A percentile compares a stretch with the other conserved stretches of the same genome.
Evolutionary conservation across 768 basidiomycete species (phyloP).

Genomic region (Lactarius psammicola): DNA sequence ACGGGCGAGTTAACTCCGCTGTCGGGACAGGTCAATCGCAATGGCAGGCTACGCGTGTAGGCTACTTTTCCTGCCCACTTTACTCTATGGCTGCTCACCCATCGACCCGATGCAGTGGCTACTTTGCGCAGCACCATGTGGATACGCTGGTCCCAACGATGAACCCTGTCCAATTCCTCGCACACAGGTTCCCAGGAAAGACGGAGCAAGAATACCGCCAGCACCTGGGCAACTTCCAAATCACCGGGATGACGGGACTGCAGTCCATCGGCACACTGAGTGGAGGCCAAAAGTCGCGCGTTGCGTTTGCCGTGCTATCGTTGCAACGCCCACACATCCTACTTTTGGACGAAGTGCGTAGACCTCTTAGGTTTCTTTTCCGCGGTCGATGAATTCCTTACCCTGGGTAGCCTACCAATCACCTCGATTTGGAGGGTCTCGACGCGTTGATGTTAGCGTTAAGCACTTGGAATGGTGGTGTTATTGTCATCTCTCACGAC

Average conservation of each 20-base stretch:
- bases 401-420: slow-evolving; percentile 75
- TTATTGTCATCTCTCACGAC: slow-evolving; percentile 94
- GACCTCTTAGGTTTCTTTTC: neutral
- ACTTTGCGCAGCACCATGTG: slow-evolving; percentile 96
- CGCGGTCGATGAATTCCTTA: neutral
- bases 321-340: slow-evolving; percentile 89
- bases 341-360: slow-evolving; percentile 83
- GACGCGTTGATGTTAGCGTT: slow-evolving; percentile 91
- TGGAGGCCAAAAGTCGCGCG: slow-evolving; percentile 95
- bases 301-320: slow-evolving; percentile 86
- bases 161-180: slow-evolving; percentile 93
- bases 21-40: slow-evolving; percentile 80
- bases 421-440: slow-evolving; percentile 95
- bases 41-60: slow-evolving; percentile 87
- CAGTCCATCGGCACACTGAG: slow-evolving; percentile 89
- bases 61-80: slow-evolving; percentile 32
- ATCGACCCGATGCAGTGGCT: slow-evolving; percentile 52
- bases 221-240: slow-evolving; percentile 97
- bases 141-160: slow-evolving; percentile 81
- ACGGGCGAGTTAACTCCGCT: slow-evolving; percentile 78
- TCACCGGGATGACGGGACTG: slow-evolving; percentile 91
- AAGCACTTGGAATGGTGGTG: slow-evolving; percentile 81
- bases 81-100: slow-evolving; percentile 13
- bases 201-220: slow-evolving; percentile 93
- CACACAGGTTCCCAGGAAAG: slow-evolving; percentile 88